Base-by-base conservation (phyloP, 2,329 filamentous ascomycete species). In the Diplodia scrobiculata region DNA sequence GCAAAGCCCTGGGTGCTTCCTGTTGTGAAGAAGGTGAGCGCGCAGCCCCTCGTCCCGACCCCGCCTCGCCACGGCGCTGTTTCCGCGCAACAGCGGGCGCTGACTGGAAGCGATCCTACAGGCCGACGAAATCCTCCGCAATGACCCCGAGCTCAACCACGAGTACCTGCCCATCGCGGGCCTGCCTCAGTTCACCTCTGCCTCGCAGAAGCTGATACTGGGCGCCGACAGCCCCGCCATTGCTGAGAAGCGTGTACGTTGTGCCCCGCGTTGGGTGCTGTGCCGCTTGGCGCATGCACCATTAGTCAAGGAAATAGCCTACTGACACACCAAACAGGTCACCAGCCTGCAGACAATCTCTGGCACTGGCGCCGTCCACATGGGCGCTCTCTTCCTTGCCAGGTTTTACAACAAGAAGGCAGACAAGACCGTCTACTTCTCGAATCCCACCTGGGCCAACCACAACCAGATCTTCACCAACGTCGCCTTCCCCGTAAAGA, bases 401-500 rank as follows among this genome's bases (percentile, higher is more conserved):
- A 93, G 89, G 79, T 99, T 98, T 87, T 97, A 91, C 84, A 83
- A 83, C 67, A 74, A 77, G 64, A 77, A 84, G 74, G 84, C 85
- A 75, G 87, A 84, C 80, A 89, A 86, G 71, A 87, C 88, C 67
- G 87, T 96, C 80, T 97, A 97, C 84, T 84, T 98, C 78, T 97
- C 92, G 74, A 91, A 90, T 79, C 95, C 95, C 63, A 99, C 95
- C 68, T 99, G 95, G 95, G 92, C 91, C 72, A 99, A 99, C 83
- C 95, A 99, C 87, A 89, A 96, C 82, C 95, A 98, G 80, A 97
- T 99, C 84, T 97, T 99, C 83, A 86, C 84, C 79, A 98, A 98
- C 76, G 92, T 97, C 75, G 84, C 86, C 72, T 83, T 98, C 34
- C 82, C 87, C 38, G 86, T 92, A 73, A 89, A 89, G 71, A 87